phyloP scores from a whole-genome alignment of 768 basidiomycete species.

The Leccinum barrowsii region DNA sequence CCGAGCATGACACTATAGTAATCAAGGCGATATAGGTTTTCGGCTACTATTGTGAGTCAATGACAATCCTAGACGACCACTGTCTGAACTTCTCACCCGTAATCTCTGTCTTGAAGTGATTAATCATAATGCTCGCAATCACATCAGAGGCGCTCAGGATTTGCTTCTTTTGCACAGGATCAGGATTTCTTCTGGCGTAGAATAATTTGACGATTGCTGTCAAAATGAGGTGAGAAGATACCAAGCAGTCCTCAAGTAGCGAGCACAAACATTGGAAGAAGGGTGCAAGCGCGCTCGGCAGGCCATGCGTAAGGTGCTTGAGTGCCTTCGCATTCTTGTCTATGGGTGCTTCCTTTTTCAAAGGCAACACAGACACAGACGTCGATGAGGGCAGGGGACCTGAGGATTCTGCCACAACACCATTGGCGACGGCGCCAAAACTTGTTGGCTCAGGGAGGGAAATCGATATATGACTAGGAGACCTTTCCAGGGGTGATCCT shows the following conservation, averaged over 20 bases:
- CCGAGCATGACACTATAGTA: conserved; percentile 56
- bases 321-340: conserved; percentile 72
- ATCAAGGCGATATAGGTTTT: conserved; percentile 42
- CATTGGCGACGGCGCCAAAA: conserved; percentile 31
- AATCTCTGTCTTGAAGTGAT: conserved; percentile 56
- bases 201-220: conserved; percentile 85
- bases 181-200: conserved; percentile 74
- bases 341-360: conserved; percentile 43
- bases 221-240: conserved; percentile 9
- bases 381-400: conserved; percentile 19
- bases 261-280: conserved; percentile 75
- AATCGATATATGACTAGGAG: conserved; percentile 41
- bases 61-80: conserved; percentile 11
- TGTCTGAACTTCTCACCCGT: conserved; percentile 43
- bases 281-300: conserved; percentile 71
- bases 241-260: not conserved
- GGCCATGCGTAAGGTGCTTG: conserved; percentile 74
- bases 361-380: conserved; percentile 26
- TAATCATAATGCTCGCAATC: conserved; percentile 69
- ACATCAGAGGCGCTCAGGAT: conserved; percentile 64
- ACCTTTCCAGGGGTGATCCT: conserved; percentile 46
- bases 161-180: conserved; percentile 72
- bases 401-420: conserved; percentile 24
- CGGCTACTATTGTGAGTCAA: conserved; percentile 27
- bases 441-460: conserved; percentile 39